Base-by-base conservation (phyloP, 2,329 filamentous ascomycete species). In the Cladobotryum mycophilum region DNA sequence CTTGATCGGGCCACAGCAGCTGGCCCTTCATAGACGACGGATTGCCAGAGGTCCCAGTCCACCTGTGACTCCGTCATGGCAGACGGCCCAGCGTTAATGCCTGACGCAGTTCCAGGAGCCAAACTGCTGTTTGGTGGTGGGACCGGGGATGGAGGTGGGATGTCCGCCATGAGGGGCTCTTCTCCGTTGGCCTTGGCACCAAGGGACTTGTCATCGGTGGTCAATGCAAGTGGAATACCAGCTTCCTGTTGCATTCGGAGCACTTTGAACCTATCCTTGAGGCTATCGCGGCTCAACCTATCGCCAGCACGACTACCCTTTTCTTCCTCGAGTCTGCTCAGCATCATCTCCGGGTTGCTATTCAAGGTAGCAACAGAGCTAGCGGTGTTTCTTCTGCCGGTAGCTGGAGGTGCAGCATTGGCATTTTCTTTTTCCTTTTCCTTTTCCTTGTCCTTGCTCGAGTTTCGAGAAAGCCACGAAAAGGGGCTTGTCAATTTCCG, bases 1-100 rank as follows among this genome's bases (percentile, higher is more conserved):
- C 90, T 96, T 4, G 89, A 90, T 53, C 89, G 83, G 11, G 89
- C 87, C 45, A 97, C 87, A 9, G 89, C 92, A 25, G 89, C 83
- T 14, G 91, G 90, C 0, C 93, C 93, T 71, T 96, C 89, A 58
- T 96, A 95, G 34, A 99, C 93, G 4, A 99, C 86, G 20, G 87
- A 83, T 65, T 99, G 92, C 93, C 93, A 99, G 37, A 99, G 73
- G 67, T 99, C 93, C 93, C 93, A 99, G 64, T 99, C 90, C n/a
- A 99, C 93, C 20, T 88, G 85, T 14, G 76, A 75, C 61, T 91
- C 88, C 13, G 73, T 70, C 55, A 84, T 77, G 18, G 84, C 82
- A 3, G 88, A 85, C 8, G 86, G 87, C 1, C 88, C 88, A 18
- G 85, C 83, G 20, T 85, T 85, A 40, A 91, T 82, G 5, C 92